These are phyloP conservation scores for Heliamphora exappendiculata DNA, from an alignment of 148 eudicot species.

Conservation along the genomic window DNA sequence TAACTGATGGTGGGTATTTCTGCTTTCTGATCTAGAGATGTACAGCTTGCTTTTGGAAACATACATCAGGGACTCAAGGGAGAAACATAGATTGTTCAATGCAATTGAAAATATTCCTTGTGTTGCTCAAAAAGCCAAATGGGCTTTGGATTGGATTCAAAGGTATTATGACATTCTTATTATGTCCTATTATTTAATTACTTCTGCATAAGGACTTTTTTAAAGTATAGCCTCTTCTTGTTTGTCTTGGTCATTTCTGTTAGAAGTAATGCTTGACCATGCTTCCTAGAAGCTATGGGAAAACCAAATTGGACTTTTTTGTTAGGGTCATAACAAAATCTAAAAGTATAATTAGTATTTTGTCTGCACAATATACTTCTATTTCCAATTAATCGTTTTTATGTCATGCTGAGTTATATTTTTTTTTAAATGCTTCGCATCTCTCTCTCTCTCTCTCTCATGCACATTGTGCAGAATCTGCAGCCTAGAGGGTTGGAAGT, in stretches of 20 bases:
- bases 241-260: neutral
- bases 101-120: slow-evolving; percentile 77
- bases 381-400: no score
- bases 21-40: slow-evolving; percentile 48
- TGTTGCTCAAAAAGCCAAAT: slow-evolving; percentile 60
- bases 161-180: slow-evolving; percentile 28
- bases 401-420: no score
- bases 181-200: neutral
- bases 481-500: neutral
- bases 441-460: no score
- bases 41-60: slow-evolving; percentile 81
- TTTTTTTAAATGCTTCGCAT: no score
- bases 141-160: slow-evolving; percentile 78
- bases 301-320: neutral
- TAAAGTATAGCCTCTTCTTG: neutral
- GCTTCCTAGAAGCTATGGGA: neutral
- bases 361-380: no score
- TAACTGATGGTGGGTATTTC: slow-evolving; percentile 2
- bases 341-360: no score
- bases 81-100: slow-evolving; percentile 60
- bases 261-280: neutral
- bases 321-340: neutral
- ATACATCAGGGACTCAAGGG: slow-evolving; percentile 58
- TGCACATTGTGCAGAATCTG: neutral
- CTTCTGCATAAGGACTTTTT: neutral